Percentiles rank a stretch among this genome's conserved stretches.
Evolutionary conservation across 345 rosid genomes (phyloP).

Genomic region (Populus nigra): DNA sequence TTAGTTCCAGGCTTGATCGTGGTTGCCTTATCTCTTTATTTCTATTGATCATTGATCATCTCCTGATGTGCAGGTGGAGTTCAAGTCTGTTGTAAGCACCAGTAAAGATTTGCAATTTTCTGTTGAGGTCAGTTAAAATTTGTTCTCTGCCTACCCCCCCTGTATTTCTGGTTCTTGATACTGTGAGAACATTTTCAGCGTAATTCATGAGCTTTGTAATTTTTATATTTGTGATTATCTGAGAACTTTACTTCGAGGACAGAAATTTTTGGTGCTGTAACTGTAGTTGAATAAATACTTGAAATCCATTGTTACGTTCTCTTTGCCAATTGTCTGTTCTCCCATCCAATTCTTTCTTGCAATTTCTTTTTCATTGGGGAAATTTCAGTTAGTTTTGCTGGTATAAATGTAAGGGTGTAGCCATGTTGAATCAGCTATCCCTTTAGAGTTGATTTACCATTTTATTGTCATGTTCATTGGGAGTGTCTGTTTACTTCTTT

Average conservation of each 20-base stretch:
- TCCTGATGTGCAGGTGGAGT: conserved; percentile 65
- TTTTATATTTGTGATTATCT: neutral
- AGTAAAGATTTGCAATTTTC: conserved; percentile 92
- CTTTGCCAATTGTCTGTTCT: too few species aligned
- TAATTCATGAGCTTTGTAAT: neutral
- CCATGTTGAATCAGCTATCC: conserved; percentile 4
- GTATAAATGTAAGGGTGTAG: too few species aligned
- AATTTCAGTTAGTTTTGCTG: too few species aligned
- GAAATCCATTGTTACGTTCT: too few species aligned
- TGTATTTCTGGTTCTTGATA: neutral
- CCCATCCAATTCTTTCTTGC: too few species aligned
- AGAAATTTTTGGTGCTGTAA: neutral
- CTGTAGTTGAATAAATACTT: neutral
- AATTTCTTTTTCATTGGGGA: too few species aligned
- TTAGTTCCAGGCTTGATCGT: neutral
- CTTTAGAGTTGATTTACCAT: conserved; percentile 4
- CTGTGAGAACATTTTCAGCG: neutral
- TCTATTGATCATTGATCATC: conserved; percentile 9
- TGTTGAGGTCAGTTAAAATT: conserved; percentile 67
- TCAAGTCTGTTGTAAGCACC: conserved; percentile 74
- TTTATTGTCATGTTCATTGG: neutral
- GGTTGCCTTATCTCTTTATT: conserved; percentile 8
- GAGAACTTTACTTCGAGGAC: neutral
- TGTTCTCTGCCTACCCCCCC: neutral
- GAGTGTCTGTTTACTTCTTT: neutral